A percentile compares a stretch with the other conserved stretches of the same genome.
phyloP scores from a whole-genome alignment of 2,329 filamentous ascomycete species.

The Trichoderma sp. region DNA sequence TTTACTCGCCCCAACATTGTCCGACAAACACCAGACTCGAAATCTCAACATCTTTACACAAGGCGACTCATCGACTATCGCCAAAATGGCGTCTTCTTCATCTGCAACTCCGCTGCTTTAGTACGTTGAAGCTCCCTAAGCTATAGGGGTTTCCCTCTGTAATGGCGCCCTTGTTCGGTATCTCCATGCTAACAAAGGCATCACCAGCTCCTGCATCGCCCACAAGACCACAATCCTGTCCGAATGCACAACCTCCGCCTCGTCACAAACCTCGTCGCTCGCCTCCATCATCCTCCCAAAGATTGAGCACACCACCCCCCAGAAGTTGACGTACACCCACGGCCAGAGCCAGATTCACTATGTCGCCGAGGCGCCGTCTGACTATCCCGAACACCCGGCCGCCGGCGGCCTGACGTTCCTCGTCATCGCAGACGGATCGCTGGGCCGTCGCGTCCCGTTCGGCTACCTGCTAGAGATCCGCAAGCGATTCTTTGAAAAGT shows the following conservation, averaged over 20 bases:
- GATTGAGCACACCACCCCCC: slow-evolving; percentile 75
- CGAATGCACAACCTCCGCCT: slow-evolving; percentile 86
- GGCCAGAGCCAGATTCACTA: slow-evolving; percentile 94
- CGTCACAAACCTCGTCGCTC: slow-evolving; percentile 80
- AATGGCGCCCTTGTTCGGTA: neutral
- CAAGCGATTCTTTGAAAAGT: slow-evolving; percentile 77
- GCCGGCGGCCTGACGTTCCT: slow-evolving; percentile 88
- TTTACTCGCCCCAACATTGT: neutral
- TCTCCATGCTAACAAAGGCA: neutral
- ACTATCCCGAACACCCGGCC: slow-evolving; percentile 57
- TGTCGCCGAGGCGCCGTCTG: slow-evolving; percentile 78
- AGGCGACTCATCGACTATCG: neutral
- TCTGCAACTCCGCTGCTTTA: slow-evolving; percentile 71
- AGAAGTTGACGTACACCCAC: slow-evolving; percentile 95
- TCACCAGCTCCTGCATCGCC: slow-evolving; percentile 81
- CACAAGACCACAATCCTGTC: slow-evolving; percentile 90
- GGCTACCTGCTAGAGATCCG: slow-evolving; percentile 90
- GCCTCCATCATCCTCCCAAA: slow-evolving; percentile 94
- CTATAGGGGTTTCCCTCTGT: neutral
- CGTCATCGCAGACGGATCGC: slow-evolving; percentile 77
- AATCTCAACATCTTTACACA: neutral
- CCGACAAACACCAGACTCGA: neutral
- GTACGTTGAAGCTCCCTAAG: slow-evolving; percentile 43
- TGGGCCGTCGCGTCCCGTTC: slow-evolving; percentile 88
- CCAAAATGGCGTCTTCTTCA: slow-evolving; percentile 70